phyloP scores from a whole-genome alignment of 495 filamentous ascomycete genomes.

The Aspergillus affinis region DNA sequence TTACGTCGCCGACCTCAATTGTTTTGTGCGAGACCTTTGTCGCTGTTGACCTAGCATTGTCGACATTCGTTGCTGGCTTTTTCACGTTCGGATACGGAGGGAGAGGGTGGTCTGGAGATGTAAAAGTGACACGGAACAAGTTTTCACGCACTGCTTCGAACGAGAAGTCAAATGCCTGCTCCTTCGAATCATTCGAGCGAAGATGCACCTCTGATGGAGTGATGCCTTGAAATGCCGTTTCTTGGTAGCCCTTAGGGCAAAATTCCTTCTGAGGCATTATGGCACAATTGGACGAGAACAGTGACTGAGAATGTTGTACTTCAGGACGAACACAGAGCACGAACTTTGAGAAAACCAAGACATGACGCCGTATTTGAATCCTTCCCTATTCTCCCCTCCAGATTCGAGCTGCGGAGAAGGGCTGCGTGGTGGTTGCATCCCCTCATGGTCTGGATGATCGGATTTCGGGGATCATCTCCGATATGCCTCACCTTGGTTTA shows the following conservation, averaged over 20 bases:
- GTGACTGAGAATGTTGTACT: neutral
- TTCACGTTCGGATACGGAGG: constrained; percentile 60
- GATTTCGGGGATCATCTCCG: constrained; percentile 35
- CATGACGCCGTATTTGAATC: constrained; percentile 33
- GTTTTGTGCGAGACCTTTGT: constrained; percentile 32
- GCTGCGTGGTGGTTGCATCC: neutral
- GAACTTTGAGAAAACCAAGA: constrained; percentile 1
- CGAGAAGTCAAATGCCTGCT: constrained; percentile 48
- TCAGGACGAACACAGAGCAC: constrained; percentile 14
- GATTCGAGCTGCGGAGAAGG: neutral
- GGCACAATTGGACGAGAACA: constrained; percentile 12
- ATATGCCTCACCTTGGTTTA: constrained; percentile 5
- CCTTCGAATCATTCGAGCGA: constrained; percentile 34
- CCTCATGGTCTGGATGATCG: constrained; percentile 18
- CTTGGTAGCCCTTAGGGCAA: constrained; percentile 43
- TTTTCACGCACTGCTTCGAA: constrained; percentile 60
- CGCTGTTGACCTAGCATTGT: constrained; percentile 25
- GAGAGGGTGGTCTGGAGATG: constrained; percentile 54
- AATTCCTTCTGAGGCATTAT: constrained; percentile 59
- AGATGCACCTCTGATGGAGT: constrained; percentile 38
- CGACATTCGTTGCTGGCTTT: constrained; percentile 40
- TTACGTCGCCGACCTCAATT: constrained; percentile 49
- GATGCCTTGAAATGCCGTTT: constrained; percentile 17
- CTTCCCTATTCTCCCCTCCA: constrained; percentile 4
- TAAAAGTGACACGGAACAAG: constrained; percentile 65